phyloP scores from a whole-genome alignment of 495 filamentous ascomycete species.

The Hypoxylon lenormandii region DNA sequence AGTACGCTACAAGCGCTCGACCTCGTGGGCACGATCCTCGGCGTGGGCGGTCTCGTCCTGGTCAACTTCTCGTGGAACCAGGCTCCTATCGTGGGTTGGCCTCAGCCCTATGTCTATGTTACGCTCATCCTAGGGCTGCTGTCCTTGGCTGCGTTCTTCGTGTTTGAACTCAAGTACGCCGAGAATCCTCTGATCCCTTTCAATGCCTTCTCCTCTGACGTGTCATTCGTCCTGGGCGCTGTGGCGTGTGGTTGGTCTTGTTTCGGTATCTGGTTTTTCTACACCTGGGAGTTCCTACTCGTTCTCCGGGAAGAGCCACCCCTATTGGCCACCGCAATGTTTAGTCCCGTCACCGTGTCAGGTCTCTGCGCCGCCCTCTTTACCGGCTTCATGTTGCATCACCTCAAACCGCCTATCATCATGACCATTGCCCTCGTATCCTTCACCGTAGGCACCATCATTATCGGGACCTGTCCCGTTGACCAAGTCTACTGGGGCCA shows the following conservation, averaged over 20 bases:
- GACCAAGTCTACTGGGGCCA: conserved; percentile 69
- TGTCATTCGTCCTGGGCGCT: conserved; percentile 66
- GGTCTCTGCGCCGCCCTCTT: conserved; percentile 64
- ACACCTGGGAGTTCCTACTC: conserved; percentile 67
- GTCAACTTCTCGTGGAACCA: conserved; percentile 74
- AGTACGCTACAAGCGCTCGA: conserved; percentile 58
- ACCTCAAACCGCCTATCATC: conserved; percentile 56
- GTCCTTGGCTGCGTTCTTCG: conserved; percentile 63
- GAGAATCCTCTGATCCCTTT: conserved; percentile 67
- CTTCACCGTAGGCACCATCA: conserved; percentile 60
- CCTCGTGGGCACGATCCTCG: conserved; percentile 60
- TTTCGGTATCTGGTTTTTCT: conserved; percentile 73
- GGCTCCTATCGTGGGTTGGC: conserved; percentile 70
- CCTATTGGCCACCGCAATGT: conserved; percentile 61
- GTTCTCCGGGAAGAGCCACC: conserved; percentile 59
- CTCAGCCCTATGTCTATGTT: conserved; percentile 63
- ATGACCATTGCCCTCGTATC: conserved; percentile 64
- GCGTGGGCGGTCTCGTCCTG: conserved; percentile 68
- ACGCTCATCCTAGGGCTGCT: conserved; percentile 69
- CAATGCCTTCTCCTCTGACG: conserved; percentile 61
- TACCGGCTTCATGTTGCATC: conserved; percentile 61
- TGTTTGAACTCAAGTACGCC: conserved; percentile 60
- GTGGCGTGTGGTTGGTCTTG: conserved; percentile 70
- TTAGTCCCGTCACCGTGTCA: conserved; percentile 58
- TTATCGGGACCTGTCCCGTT: conserved; percentile 63